Evolutionary conservation across 2,329 filamentous ascomycete species (phyloP).

Genomic region (Fusarium graminum): DNA sequence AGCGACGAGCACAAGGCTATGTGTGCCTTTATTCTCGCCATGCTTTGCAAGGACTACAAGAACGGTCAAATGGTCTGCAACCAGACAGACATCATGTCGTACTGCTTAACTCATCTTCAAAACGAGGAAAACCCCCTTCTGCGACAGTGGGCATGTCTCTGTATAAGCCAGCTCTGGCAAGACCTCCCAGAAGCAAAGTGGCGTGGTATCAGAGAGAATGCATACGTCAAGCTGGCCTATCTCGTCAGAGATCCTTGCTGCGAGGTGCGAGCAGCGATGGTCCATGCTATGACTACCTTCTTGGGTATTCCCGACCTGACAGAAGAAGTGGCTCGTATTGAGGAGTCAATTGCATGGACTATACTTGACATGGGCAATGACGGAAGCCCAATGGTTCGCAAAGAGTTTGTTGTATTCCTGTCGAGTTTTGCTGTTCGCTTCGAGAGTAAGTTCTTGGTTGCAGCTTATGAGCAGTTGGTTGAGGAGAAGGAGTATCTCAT

Average conservation of each 20-base stretch:
- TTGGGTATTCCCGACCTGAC: constrained; percentile 93
- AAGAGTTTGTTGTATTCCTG: constrained; percentile 92
- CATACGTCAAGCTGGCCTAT: constrained; percentile 82
- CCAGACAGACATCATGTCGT: constrained; percentile 89
- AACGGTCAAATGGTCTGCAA: constrained; percentile 94
- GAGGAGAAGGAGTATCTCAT: constrained; percentile 82
- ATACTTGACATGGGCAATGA: constrained; percentile 93
- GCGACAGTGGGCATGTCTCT: constrained; percentile 95
- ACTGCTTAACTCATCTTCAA: constrained; percentile 84
- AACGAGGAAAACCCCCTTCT: constrained; percentile 90
- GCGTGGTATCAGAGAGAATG: constrained; percentile 90
- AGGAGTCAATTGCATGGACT: constrained; percentile 90
- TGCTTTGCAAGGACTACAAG: constrained; percentile 95
- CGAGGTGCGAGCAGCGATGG: constrained; percentile 92
- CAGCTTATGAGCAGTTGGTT: constrained; percentile 88
- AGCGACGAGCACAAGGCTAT: constrained; percentile 96
- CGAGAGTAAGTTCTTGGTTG: constrained; percentile 90
- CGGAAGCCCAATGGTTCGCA: constrained; percentile 92
- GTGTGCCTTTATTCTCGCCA: constrained; percentile 97
- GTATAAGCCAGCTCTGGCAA: constrained; percentile 93
- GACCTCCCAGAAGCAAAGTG: constrained; percentile 94
- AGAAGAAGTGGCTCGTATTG: constrained; percentile 88
- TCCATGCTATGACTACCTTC: constrained; percentile 94
- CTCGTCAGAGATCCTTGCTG: constrained; percentile 88
- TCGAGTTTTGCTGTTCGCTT: constrained; percentile 92